Percentiles rank a stretch among this genome's conserved stretches.
phyloP scores from a whole-genome alignment of 805 yeast genomes.

The Limtongozyma cylindracea region DNA sequence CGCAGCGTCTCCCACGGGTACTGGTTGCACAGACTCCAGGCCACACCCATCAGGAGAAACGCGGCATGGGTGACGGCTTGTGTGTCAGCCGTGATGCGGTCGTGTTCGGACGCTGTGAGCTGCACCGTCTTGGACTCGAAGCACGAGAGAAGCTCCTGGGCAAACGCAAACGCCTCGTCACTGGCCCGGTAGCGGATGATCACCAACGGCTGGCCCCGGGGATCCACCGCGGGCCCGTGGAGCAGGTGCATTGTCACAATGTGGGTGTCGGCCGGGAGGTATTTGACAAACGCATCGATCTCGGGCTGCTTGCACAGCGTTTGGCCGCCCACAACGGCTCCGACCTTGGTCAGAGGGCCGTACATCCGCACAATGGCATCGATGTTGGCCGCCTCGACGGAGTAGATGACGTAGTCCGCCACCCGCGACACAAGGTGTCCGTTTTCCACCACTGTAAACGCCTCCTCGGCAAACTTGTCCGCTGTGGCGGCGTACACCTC shows the following conservation, averaged over 20 bases:
- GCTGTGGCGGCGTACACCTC: conserved; percentile 23
- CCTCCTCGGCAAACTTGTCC: conserved; percentile 12
- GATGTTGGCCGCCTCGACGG: conserved; percentile 82
- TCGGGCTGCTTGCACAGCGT: conserved; percentile 90
- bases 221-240: conserved; percentile 81
- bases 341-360: conserved; percentile 73
- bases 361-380: conserved; percentile 43
- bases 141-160: conserved; percentile 40
- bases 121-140: conserved; percentile 56
- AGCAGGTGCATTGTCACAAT: conserved; percentile 77
- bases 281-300: conserved; percentile 56
- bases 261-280: conserved; percentile 54
- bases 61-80: conserved; percentile 98
- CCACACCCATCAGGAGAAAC: conserved; percentile 86
- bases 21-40: conserved; percentile 64
- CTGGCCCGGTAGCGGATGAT: conserved; percentile 50
- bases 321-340: conserved; percentile 94
- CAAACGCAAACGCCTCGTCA: conserved; percentile 27
- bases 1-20: conserved; percentile 81
- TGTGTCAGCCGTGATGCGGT: conserved; percentile 88
- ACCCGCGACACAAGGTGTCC: conserved; percentile 69
- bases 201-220: conserved; percentile 85
- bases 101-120: conserved; percentile 73
- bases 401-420: conserved; percentile 67
- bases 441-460: conserved; percentile 34